phyloP scores from a whole-genome alignment of 306 rosid species.

The Sphenostylis stenocarpa region DNA sequence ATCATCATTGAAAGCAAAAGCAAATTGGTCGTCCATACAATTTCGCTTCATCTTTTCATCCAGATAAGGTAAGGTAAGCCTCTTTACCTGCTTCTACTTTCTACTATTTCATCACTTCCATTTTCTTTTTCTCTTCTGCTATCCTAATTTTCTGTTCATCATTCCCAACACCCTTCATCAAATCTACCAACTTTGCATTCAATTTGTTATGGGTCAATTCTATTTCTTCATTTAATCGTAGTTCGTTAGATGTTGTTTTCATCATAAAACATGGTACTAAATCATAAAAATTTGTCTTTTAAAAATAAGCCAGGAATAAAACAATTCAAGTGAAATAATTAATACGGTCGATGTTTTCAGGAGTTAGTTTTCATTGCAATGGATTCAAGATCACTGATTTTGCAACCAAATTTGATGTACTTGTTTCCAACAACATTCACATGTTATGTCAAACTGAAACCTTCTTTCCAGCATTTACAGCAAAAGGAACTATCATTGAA shows the following conservation, averaged over 20 bases:
- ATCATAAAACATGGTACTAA: background rate
- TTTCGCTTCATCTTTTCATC: background rate
- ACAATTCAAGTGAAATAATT: slow-evolving; percentile 23
- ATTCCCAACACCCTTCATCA: background rate
- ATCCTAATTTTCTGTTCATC: background rate
- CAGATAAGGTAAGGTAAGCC: slow-evolving; percentile 25
- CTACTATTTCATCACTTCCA: background rate
- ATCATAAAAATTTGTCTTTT: background rate
- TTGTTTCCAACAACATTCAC: slow-evolving; percentile 46
- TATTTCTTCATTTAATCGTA: background rate
- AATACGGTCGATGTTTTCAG: slow-evolving; percentile 16
- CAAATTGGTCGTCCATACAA: slow-evolving; percentile 10
- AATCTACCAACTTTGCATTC: slow-evolving; percentile 27
- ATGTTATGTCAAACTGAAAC: slow-evolving; percentile 36
- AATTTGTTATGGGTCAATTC: background rate
- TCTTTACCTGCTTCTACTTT: slow-evolving; percentile 6
- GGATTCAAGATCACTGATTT: slow-evolving; percentile 41
- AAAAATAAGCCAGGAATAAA: background rate
- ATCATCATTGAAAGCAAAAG: background rate
- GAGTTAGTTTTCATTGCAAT: slow-evolving; percentile 28
- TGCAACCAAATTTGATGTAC: slow-evolving; percentile 36
- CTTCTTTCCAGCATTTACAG: slow-evolving; percentile 2
- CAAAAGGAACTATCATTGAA: slow-evolving; percentile 27
- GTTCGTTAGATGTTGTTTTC: background rate
- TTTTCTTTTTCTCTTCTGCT: background rate